Base-by-base conservation (phyloP, 805 yeast genomes). In the Zygoascus flipseniorum region DNA sequence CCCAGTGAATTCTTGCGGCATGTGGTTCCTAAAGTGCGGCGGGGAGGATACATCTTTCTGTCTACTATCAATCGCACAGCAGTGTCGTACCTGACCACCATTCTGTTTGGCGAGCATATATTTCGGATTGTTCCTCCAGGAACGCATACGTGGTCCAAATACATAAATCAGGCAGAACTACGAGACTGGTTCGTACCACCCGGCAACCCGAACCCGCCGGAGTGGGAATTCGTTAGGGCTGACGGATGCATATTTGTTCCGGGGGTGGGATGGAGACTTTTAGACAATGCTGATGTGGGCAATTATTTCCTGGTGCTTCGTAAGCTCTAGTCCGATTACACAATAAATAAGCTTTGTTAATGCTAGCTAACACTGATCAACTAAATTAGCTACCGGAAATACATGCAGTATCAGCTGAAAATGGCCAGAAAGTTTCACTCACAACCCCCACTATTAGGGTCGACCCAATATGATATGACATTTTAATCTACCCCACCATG, bases 31-130 rank as follows among this genome's bases (percentile, higher is more conserved):
- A 80, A 81, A 55, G 82, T 92, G 39, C 79, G 80, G 53, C 85
- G 83, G 0, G 92, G 90, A 8, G 98, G 99, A 31, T 80, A 86
- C 75, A 65, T 92, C 35, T 89, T 93, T 63, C 64, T 90, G 51
- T 89, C 97, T 41, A 93, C 99, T 0, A 93, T 93, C 54, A 93
- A 93, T 69, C 78, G 97, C 58, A 96, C 93, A 57, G 74, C 81
- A 35, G 69, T 89, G 16, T 82, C 96, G 28, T 92, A 95, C 86
- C 80, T 92, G 63, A 89, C 98, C 14, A 93, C 99, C 0, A 93
- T 93, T 31, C 80, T 87, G 56, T 78, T 88, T 77, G 99, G 89
- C 4, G 99, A 93, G 65, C 76, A 86, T 54, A 67, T 93, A 2
- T 69, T 93, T 52, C 67, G 75, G 31, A 81, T 93, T 45, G 99